phyloP scores from a whole-genome alignment of 768 basidiomycete species.

The Suillus fuscotomentosus region DNA sequence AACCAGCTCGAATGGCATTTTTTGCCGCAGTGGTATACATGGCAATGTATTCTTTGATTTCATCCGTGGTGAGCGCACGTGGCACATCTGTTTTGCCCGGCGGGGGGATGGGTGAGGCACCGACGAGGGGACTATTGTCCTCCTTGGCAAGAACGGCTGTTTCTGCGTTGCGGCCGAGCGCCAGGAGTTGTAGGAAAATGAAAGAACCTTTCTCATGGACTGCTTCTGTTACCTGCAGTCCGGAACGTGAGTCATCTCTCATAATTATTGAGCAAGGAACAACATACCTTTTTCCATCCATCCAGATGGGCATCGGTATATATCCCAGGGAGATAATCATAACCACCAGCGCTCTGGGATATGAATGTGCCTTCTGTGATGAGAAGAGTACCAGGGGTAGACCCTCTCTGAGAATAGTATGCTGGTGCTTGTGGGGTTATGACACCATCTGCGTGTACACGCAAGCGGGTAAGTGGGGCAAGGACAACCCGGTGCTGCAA shows the following conservation, averaged over 20 bases:
- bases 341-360: conserved; percentile 47
- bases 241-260: neutral
- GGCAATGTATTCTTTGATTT: conserved; percentile 32
- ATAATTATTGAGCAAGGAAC: neutral
- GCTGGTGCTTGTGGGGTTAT: conserved; percentile 35
- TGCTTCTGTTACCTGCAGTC: conserved; percentile 51
- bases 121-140: conserved; percentile 29
- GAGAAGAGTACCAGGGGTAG: conserved; percentile 49
- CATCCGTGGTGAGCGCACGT: conserved; percentile 22
- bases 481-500: conserved; percentile 53
- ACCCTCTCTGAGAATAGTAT: conserved; percentile 50
- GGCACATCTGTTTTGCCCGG: conserved; percentile 15
- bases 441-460: conserved; percentile 35
- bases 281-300: conserved; percentile 46
- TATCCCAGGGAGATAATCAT: conserved; percentile 55
- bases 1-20: conserved; percentile 38
- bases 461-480: conserved; percentile 50
- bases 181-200: conserved; percentile 51
- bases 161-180: conserved; percentile 45
- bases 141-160: conserved; percentile 33
- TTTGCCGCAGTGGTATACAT: conserved; percentile 31
- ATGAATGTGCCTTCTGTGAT: conserved; percentile 60
- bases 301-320: conserved; percentile 58
- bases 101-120: conserved; percentile 31
- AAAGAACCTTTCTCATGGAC: conserved; percentile 54